A percentile compares a stretch with the other conserved stretches of the same genome.
Evolutionary conservation across 768 basidiomycete genomes (phyloP).

Genomic region (Amanita polypyramis): DNA sequence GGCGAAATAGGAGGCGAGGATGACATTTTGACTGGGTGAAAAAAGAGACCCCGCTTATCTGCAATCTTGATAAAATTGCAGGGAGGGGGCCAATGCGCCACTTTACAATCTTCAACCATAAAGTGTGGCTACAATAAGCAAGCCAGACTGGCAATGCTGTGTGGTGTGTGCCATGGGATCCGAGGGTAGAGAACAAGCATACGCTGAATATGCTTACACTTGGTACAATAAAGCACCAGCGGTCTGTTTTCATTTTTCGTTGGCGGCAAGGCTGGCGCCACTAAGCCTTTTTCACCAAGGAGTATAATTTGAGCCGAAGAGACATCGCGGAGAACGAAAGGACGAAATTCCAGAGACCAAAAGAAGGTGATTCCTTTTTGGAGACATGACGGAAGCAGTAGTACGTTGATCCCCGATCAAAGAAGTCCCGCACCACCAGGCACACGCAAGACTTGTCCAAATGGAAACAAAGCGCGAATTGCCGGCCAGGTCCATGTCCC

Average conservation of each 20-base stretch:
- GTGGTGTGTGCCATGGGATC: conserved; percentile 12
- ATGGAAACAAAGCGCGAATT: conserved; percentile 25
- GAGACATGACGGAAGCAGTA: conserved; percentile 25
- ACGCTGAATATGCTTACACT: conserved; percentile 11
- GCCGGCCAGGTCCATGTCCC: conserved; percentile 14
- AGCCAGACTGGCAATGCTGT: conserved; percentile 1
- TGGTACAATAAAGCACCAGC: conserved; percentile 11
- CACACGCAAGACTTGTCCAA: conserved; percentile 17
- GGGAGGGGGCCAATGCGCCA: background rate
- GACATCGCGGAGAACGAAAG: conserved; percentile 21
- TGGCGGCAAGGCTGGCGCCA: conserved; percentile 17
- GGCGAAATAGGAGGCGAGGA: background rate
- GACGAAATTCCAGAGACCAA: conserved; percentile 8
- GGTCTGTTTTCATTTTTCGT: conserved; percentile 8
- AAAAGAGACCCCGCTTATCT: background rate
- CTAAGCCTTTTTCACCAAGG: conserved; percentile 27
- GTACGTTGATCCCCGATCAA: conserved; percentile 56
- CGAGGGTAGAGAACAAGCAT: conserved; percentile 12
- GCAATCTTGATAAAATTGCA: too few species aligned
- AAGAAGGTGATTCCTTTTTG: conserved; percentile 14
- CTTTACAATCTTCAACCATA: background rate
- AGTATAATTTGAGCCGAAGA: conserved; percentile 15
- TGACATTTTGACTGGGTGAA: background rate
- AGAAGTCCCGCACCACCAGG: conserved; percentile 25
- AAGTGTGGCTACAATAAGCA: background rate